Evolutionary conservation across 176 grass and related monocot genomes (phyloP).

Genomic region (Poa annua): DNA sequence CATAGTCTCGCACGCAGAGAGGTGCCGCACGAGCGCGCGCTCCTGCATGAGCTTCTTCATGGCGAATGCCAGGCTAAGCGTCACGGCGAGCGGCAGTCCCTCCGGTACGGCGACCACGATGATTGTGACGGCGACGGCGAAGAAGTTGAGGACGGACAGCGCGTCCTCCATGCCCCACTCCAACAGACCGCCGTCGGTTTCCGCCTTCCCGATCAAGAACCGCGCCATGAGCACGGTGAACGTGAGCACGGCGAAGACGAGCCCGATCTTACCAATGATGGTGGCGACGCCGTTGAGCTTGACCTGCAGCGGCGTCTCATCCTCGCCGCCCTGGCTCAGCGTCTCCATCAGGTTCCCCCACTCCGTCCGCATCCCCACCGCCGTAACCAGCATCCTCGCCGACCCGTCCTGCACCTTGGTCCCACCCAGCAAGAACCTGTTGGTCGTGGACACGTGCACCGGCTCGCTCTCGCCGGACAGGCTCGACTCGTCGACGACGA

Average conservation of each 20-base stretch:
- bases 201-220: conserved; percentile 60
- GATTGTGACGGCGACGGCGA: conserved; percentile 88
- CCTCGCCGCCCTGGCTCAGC: conserved; percentile 79
- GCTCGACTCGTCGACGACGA: conserved; percentile 84
- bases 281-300: conserved; percentile 98
- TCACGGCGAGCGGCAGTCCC: conserved; percentile 89
- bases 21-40: conserved; percentile 86
- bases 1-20: conserved; percentile 98
- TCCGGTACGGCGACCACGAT: conserved; percentile 94
- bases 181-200: conserved; percentile 42
- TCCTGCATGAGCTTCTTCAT: conserved; percentile 98
- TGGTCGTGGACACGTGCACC: conserved; percentile 56
- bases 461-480: conserved; percentile 93
- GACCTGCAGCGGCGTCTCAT: conserved; percentile 97
- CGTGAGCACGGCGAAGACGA: conserved; percentile 76
- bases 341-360: conserved; percentile 99
- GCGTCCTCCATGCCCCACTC: conserved; percentile 62
- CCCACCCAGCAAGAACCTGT: conserved; percentile 84
- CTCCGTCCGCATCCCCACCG: conserved; percentile 93
- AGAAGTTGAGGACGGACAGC: conserved; percentile 80
- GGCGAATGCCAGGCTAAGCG: conserved; percentile 93
- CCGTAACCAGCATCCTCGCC: conserved; percentile 81
- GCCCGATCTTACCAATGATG: conserved; percentile 96
- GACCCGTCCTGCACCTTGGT: conserved; percentile 98
- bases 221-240: conserved; percentile 77